Base-by-base conservation (phyloP, 306 rosid species). In the Myrica gale region DNA sequence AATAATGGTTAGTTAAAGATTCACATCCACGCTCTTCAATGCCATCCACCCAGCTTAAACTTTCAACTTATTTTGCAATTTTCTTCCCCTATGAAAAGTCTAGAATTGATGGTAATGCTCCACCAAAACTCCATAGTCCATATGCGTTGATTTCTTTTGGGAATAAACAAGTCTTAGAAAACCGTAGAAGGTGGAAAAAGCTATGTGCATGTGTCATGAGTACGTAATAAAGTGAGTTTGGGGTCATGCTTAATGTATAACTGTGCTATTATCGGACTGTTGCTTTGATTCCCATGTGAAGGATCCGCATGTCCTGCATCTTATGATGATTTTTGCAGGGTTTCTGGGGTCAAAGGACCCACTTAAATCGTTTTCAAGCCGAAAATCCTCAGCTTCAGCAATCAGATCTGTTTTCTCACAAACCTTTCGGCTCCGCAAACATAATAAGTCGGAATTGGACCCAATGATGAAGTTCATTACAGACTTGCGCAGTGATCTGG, bases 261-360 rank as follows among this genome's bases (percentile, higher is more conserved):
- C 74, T 13, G 47, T 54, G 62, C 53, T 48, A 12, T 16, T 20
- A 45, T 43, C 5, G 46, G 17, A 45, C 1, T 9, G 17, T 44
- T 43, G 19, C 16, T 56, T 43, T 39, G 20, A 48, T 41, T 37
- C 16, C 50, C 23, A 7, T 68, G 13, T 23, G 57, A 8, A 15
- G 20, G 3, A 61, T 43, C 51, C 44, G 21, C 10, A 17, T 54
- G 69, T 82, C 19, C 76, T 71, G 42, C 42, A 42, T 45, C 79
- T 46, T 56, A 68, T 76, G 83, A 61, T 53, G 20, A 72, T 79
- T 48, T 32, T 48, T 73, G 45, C 57, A 95, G 97, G 91, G 45
- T 74, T 83, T 54, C 53, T 95, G 50, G 89, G 85, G 83, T 87
- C 96, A 7, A 88, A 90, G 92, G 93, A 96, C 76, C 86, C 96